Base-by-base conservation (phyloP, 345 rosid genomes). In the Iberis pinnata region DNA sequence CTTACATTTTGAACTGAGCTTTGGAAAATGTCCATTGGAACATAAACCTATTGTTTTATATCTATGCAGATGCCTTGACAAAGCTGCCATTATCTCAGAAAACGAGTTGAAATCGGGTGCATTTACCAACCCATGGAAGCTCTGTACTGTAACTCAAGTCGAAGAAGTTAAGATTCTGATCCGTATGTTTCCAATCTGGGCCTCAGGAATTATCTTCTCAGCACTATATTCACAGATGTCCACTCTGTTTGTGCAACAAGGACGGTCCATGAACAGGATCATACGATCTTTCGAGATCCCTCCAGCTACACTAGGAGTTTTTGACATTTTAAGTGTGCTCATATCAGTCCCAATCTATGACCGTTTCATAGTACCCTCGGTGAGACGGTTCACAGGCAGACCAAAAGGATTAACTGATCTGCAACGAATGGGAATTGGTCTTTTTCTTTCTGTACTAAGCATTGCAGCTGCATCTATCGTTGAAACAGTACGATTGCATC, bases 21-120 rank as follows among this genome's bases (percentile, higher is more conserved):
- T 40, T 27, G 4, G 6, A 33, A 33, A n/a, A n/a, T n/a, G n/a
- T n/a, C n/a, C 16, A 43, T 16, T 26, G 29, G 36, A 10, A 43
- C 17, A 25, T 44, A n/a, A 43, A 62, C 43, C 49, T 3, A 22
- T 49, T 73, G 5, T 78, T 59, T 83, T 78, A 49, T 74, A 15
- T 84, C 71, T 41, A 22, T n/a, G 35, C 59, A 73, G 75, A 48
- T 73, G 49, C 40, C 64, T 76, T n/a, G 79, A 79, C 72, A 74
- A 72, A 67, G 78, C 78, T 2, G 73, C 81, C 7, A 66, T 70
- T 63, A 51, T 90, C 80, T 2, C 39, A 70, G 60, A 82, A 81
- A 12, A 80, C 76, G 80, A 79, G 60, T 17, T 54, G 44, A 36
- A 70, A 83, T 19, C 56, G 25, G n/a, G n/a, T n/a, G n/a, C n/a